Conservation (phyloP, 805 yeast genomes). For the Scheffersomyces lignosus region DNA sequence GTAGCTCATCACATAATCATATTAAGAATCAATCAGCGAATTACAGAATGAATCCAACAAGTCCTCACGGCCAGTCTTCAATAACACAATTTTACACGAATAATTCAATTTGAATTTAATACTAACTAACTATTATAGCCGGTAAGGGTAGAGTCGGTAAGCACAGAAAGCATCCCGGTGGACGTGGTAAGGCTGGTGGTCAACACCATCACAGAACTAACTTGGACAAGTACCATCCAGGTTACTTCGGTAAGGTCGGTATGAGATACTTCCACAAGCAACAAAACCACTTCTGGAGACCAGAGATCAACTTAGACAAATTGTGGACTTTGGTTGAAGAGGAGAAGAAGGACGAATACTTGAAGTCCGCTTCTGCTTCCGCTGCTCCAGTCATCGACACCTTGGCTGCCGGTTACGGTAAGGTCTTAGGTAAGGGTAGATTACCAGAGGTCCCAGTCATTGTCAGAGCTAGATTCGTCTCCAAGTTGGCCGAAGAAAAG, state of each 20-base stretch:
- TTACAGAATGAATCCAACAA: too few relatives aligned
- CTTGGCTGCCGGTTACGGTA: conserved; percentile 99
- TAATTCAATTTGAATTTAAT: too few relatives aligned
- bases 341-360: conserved; percentile 92
- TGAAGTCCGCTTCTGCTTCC: conserved; percentile 77
- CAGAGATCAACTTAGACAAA: conserved; percentile 96
- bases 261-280: conserved; percentile 99
- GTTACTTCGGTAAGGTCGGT: conserved; percentile 99
- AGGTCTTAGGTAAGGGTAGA: conserved; percentile 99
- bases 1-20: too few relatives aligned
- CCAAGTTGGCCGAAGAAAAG: conserved; percentile 99
- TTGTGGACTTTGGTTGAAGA: conserved; percentile 96
- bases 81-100: too few relatives aligned
- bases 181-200: conserved; percentile 99
- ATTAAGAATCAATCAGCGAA: too few relatives aligned
- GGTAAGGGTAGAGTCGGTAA: conserved; percentile 99
- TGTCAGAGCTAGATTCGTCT: conserved; percentile 99
- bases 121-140: conserved; percentile 61
- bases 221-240: conserved; percentile 99
- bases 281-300: conserved; percentile 94
- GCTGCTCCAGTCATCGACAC: conserved; percentile 99
- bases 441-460: conserved; percentile 98
- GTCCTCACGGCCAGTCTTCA: too few relatives aligned
- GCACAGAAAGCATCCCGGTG: conserved; percentile 99
- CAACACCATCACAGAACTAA: conserved; percentile 99